These are phyloP conservation scores for Ceratocystis lukuohia DNA, from an alignment of 2,329 filamentous ascomycete species.

Conservation along the genomic window DNA sequence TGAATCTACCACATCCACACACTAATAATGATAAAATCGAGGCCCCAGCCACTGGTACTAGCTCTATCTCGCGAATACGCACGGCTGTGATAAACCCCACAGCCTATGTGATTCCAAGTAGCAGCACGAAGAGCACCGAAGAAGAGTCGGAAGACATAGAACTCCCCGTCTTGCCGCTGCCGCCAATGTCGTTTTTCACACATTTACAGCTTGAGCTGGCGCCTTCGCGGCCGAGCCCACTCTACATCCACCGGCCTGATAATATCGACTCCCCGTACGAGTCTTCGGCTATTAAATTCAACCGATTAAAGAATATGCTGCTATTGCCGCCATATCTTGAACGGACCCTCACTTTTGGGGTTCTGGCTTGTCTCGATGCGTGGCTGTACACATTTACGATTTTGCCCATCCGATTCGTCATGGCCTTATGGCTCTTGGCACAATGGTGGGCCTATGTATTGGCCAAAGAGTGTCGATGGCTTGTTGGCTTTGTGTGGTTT, in stretches of 20 bases:
- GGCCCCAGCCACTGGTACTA: neutral
- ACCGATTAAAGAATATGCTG: constrained; percentile 80
- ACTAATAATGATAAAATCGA: constrained; percentile 30
- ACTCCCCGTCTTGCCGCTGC: constrained; percentile 44
- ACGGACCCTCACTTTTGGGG: constrained; percentile 72
- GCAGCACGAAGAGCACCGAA: constrained; percentile 21
- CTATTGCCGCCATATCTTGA: constrained; percentile 72
- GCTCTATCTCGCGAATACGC: constrained; percentile 23
- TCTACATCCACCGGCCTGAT: constrained; percentile 51
- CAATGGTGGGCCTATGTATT: constrained; percentile 67
- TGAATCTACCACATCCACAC: constrained; percentile 36
- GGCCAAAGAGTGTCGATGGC: constrained; percentile 55
- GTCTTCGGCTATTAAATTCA: constrained; percentile 81
- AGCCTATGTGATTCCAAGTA: constrained; percentile 20
- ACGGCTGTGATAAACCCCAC: constrained; percentile 31
- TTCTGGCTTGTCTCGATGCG: constrained; percentile 80
- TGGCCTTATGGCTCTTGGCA: constrained; percentile 61
- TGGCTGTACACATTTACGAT: constrained; percentile 98
- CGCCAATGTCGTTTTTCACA: constrained; percentile 53
- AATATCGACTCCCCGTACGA: constrained; percentile 62
- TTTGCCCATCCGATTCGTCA: constrained; percentile 72
- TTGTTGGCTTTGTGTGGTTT: constrained; percentile 63
- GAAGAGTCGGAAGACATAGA: constrained; percentile 22
- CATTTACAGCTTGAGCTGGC: constrained; percentile 52
- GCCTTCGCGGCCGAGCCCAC: constrained; percentile 45